phyloP scores from a whole-genome alignment of 1,139 yeast species.

The Diutina ranongensis region DNA sequence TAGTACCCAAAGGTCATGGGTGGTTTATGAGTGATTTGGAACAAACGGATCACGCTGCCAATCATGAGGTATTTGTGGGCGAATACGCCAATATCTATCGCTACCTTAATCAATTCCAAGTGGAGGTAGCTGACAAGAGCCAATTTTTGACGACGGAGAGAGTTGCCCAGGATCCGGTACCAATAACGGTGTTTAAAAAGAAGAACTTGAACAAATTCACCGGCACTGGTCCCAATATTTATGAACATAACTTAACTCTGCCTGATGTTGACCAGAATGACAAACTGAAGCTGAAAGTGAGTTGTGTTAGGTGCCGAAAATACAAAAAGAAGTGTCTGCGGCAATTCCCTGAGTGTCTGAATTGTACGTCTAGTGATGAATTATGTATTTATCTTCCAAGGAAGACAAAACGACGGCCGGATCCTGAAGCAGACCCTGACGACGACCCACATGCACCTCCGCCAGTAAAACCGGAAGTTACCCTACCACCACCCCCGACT shows the following conservation, averaged over 20 bases:
- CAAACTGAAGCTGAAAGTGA: constrained; percentile 4
- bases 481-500: neutral
- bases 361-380: constrained; percentile 4
- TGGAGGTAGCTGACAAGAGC: neutral
- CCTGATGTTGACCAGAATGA: constrained; percentile 4
- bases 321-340: constrained; percentile 6
- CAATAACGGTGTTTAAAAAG: constrained; percentile 5
- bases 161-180: neutral
- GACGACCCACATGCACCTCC: neutral
- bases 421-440: neutral
- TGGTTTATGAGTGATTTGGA: constrained; percentile 6
- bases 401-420: constrained; percentile 2
- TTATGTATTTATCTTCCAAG: constrained; percentile 4
- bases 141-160: neutral
- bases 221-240: constrained; percentile 1
- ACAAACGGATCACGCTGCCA: constrained; percentile 4
- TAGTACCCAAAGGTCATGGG: constrained; percentile 1
- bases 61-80: constrained; percentile 5
- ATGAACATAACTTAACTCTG: constrained; percentile 4
- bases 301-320: constrained; percentile 3
- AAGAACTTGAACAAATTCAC: constrained; percentile 3
- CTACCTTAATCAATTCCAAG: neutral
- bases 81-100: constrained; percentile 6
- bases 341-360: constrained; percentile 2
- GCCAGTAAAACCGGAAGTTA: neutral